Base-by-base conservation (phyloP, 164 flowering plant species). In the Paratinospora sagittata region DNA sequence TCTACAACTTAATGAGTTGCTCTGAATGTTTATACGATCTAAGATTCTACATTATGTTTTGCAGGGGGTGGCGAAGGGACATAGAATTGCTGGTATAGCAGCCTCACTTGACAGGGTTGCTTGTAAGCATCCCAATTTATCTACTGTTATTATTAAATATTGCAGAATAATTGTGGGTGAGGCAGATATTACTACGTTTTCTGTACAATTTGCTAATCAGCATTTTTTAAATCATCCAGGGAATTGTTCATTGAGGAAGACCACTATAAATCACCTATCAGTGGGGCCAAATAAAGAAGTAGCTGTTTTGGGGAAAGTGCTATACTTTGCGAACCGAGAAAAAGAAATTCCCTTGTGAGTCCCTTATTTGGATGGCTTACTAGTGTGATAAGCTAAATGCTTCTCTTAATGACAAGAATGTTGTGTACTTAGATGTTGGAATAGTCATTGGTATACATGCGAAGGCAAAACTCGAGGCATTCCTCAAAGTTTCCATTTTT, bases 331-430 rank as follows among this genome's bases (percentile, higher is more conserved):
- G 60, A 87, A 84, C 73, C 90, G 89, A 68, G 92, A 87, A 21
- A 83, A 70, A 77, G 78, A 71, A 64, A 71, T 91, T 67, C 98
- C 97, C 33, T 73, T 88, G 98, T 93, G 79, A 87, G 98, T 83
- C 26, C 23, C 21, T 65, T 41, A 0, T 66, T 41, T 12, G 8
- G 24, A 36, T 47, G 21, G 6, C 23, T 49, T 64, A 43, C 39
- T 63, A 9, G 11, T 37, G 17, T 47, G 8, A 30, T 19, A 5
- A 34, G 16, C 30, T 58, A 57, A 57, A 66, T 60, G 36, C 12
- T 61, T 39, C 45, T 8, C 2, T 73, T 69, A 16, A 14, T 49
- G 26, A 37, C 19, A 61, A 10, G 19, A 60, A 70, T 57, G 10
- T 23, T 36, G 16, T 57, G 7, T 67, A 37, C 39, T 27, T 4